Evolutionary conservation across 2,329 filamentous ascomycete genomes (phyloP).

Genomic region (Colletotrichum lini): DNA sequence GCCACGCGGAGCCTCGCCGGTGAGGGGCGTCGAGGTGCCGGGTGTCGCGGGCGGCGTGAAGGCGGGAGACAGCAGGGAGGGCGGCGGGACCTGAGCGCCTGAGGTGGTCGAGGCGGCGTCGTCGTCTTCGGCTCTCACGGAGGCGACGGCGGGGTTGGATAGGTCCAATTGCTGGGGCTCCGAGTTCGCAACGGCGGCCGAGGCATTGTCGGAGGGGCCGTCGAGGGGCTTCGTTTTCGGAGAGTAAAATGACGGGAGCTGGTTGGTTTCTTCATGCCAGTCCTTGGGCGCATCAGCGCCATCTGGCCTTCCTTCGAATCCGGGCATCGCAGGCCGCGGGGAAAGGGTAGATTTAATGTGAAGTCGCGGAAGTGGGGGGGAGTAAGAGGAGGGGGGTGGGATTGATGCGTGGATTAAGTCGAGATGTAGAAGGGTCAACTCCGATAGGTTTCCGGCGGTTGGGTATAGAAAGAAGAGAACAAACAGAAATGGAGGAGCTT

Average conservation of each 20-base stretch:
- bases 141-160: conserved; percentile 37
- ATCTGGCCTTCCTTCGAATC: conserved; percentile 46
- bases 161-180: conserved; percentile 39
- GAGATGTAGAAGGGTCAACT: conserved; percentile 7
- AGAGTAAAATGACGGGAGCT: conserved; percentile 64
- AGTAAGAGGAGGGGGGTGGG: not conserved
- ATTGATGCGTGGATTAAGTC: conserved; percentile 13
- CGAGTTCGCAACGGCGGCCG: conserved; percentile 38
- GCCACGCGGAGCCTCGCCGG: conserved; percentile 61
- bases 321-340: conserved; percentile 38
- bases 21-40: conserved; percentile 67
- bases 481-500: too few species aligned
- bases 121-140: conserved; percentile 34
- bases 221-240: conserved; percentile 54
- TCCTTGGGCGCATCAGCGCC: conserved; percentile 42
- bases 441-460: conserved; percentile 1
- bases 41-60: conserved; percentile 82
- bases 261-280: conserved; percentile 51
- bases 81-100: conserved; percentile 58
- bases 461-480: not conserved
- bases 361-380: conserved; percentile 7
- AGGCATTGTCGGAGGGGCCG: conserved; percentile 41
- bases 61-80: conserved; percentile 87
- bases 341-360: not conserved
- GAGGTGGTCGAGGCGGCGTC: conserved; percentile 34